Conservation (phyloP, 2,329 filamentous ascomycete species). For the Trichophyton schoenleinii region DNA sequence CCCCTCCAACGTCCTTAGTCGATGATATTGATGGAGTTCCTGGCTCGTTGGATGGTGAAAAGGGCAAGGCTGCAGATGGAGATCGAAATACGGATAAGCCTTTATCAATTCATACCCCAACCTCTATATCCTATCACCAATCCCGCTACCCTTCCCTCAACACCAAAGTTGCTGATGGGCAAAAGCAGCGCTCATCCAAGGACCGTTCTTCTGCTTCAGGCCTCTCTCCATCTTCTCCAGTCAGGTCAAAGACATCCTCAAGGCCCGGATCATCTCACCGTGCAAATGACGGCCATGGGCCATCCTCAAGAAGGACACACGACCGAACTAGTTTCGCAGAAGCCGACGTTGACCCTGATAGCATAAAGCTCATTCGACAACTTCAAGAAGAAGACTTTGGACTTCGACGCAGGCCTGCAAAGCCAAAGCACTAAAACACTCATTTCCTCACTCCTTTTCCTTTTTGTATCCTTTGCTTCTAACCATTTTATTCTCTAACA, state of each 20-base stretch:
- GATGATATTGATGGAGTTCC: constrained; percentile 29
- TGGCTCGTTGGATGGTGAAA: constrained; percentile 14
- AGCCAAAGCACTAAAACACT: background rate
- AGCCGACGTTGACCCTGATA: constrained; percentile 30
- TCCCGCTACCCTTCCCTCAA: constrained; percentile 31
- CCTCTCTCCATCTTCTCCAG: constrained; percentile 10
- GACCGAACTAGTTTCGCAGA: constrained; percentile 19
- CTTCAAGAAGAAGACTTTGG: constrained; percentile 36
- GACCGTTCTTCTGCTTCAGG: constrained; percentile 12
- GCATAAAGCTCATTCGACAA: constrained; percentile 33
- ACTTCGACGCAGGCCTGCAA: constrained; percentile 18
- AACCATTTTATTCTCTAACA: too few species aligned
- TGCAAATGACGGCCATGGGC: constrained; percentile 37
- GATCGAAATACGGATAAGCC: constrained; percentile 14
- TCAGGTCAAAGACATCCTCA: constrained; percentile 23
- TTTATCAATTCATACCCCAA: constrained; percentile 24
- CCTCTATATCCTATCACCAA: constrained; percentile 32
- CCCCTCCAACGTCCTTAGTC: constrained; percentile 33
- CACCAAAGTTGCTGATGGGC: background rate
- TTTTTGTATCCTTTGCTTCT: background rate
- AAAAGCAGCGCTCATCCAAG: background rate
- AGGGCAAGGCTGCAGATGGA: constrained; percentile 14
- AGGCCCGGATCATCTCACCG: constrained; percentile 32
- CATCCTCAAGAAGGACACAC: constrained; percentile 14
- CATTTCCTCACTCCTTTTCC: background rate